Conservation (phyloP, 352 stramenopile genomes). For the Blastocystis hominis region DNA sequence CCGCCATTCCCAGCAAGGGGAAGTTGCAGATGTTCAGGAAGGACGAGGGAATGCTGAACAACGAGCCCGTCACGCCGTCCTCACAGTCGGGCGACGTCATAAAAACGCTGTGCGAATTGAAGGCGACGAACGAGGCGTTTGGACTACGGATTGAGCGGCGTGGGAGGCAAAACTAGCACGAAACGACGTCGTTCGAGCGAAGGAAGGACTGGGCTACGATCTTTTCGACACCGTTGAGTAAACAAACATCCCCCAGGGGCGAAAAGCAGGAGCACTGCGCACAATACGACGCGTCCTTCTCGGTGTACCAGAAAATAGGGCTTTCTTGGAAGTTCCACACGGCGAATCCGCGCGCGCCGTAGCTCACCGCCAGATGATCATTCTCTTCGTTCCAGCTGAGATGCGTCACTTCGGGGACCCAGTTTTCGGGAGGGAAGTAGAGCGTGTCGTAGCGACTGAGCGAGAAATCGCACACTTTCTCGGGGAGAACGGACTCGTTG, state of each 20-base stretch:
- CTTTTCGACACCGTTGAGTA: background rate
- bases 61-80: background rate
- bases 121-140: conserved; percentile 2
- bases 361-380: conserved; percentile 3
- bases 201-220: background rate
- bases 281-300: background rate
- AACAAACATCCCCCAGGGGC: background rate
- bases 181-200: background rate
- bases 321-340: conserved; percentile 30
- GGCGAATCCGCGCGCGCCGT: background rate
- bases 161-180: background rate
- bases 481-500: conserved; percentile 12
- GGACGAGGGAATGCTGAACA: background rate
- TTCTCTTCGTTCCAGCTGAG: conserved; percentile 4
- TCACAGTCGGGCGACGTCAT: background rate
- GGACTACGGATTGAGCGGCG: background rate
- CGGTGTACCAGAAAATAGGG: background rate
- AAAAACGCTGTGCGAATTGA: background rate
- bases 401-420: background rate
- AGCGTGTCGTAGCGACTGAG: background rate
- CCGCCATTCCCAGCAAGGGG: background rate
- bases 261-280: background rate
- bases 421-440: background rate
- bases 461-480: background rate
- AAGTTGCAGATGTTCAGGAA: conserved; percentile 23